These are phyloP conservation scores for Aspergillus texensis DNA, from an alignment of 2,329 filamentous ascomycete genomes.

Conservation along the genomic window DNA sequence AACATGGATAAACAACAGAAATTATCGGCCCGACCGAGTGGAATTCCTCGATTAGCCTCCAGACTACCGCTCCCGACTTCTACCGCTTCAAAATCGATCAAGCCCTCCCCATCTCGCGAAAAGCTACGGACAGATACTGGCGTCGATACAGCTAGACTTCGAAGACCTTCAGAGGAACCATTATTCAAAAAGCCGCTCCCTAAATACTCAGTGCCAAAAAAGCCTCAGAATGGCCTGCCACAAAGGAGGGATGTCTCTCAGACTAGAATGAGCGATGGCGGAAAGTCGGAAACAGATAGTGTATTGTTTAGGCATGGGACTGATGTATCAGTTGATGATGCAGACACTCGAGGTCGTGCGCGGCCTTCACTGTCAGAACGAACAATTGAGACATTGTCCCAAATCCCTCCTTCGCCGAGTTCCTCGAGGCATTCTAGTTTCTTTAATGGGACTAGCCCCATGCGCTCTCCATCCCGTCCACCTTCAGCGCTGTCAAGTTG, in stretches of 20 bases:
- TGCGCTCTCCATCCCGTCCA: conserved; percentile 65
- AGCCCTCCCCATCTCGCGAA: conserved; percentile 52
- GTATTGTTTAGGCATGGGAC: conserved; percentile 17
- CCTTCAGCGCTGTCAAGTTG: conserved; percentile 59
- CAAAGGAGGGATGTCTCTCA: conserved; percentile 26
- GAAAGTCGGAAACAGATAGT: conserved; percentile 17
- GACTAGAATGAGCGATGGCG: conserved; percentile 23
- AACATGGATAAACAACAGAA: conserved; percentile 40
- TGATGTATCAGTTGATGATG: conserved; percentile 21
- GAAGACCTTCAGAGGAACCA: conserved; percentile 42
- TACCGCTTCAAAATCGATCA: conserved; percentile 44
- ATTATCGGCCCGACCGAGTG: conserved; percentile 34
- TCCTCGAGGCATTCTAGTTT: conserved; percentile 71
- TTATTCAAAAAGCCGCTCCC: conserved; percentile 39
- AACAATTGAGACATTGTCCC: conserved; percentile 80
- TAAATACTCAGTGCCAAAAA: conserved; percentile 29
- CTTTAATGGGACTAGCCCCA: conserved; percentile 66
- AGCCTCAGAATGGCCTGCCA: conserved; percentile 19
- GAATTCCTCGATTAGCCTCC: conserved; percentile 55
- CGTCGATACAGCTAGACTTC: conserved; percentile 39
- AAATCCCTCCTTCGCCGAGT: conserved; percentile 76
- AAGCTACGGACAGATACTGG: conserved; percentile 47
- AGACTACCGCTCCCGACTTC: conserved; percentile 55
- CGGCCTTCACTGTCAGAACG: conserved; percentile 67
- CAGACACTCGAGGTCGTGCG: conserved; percentile 28